phyloP scores from a whole-genome alignment of 805 yeast species.

The Soucietia sequanensis region DNA sequence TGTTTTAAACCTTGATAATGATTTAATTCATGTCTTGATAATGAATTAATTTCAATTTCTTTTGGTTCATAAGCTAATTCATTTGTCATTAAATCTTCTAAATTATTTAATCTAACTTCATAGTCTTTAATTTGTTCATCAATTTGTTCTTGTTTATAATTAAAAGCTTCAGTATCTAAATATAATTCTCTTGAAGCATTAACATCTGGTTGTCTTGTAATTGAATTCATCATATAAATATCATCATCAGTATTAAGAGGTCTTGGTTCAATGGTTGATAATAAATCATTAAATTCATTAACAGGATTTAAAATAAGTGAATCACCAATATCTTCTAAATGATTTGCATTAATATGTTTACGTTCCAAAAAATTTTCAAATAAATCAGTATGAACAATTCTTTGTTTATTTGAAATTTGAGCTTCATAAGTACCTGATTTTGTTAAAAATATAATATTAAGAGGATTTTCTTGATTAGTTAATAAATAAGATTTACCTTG shows the following conservation, averaged over 20 bases:
- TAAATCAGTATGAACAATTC: slow-evolving; percentile 34
- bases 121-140: slow-evolving; percentile 23
- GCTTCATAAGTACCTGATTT: slow-evolving; percentile 32
- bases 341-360: slow-evolving; percentile 17
- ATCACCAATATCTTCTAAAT: slow-evolving; percentile 11
- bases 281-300: slow-evolving; percentile 24
- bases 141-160: slow-evolving; percentile 22
- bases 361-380: slow-evolving; percentile 29
- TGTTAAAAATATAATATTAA: slow-evolving; percentile 27
- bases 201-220: slow-evolving; percentile 16
- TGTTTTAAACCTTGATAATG: slow-evolving; percentile 23
- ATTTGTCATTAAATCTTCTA: slow-evolving; percentile 11
- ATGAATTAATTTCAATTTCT: slow-evolving; percentile 7
- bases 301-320: slow-evolving; percentile 28
- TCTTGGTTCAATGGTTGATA: slow-evolving; percentile 18
- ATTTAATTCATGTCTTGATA: slow-evolving; percentile 17
- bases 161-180: slow-evolving; percentile 22
- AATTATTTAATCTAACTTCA: slow-evolving; percentile 11
- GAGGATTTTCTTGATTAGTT: slow-evolving; percentile 27
- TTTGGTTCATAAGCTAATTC: slow-evolving; percentile 10
- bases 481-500: slow-evolving; percentile 37
- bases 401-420: slow-evolving; percentile 21
- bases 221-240: slow-evolving; percentile 22
- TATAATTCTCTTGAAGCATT: slow-evolving; percentile 21
- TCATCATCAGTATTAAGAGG: slow-evolving; percentile 20